These are phyloP conservation scores for Radiomyces spectabilis DNA, from an alignment of 192 early-diverging fungal species.

Conservation along the genomic window DNA sequence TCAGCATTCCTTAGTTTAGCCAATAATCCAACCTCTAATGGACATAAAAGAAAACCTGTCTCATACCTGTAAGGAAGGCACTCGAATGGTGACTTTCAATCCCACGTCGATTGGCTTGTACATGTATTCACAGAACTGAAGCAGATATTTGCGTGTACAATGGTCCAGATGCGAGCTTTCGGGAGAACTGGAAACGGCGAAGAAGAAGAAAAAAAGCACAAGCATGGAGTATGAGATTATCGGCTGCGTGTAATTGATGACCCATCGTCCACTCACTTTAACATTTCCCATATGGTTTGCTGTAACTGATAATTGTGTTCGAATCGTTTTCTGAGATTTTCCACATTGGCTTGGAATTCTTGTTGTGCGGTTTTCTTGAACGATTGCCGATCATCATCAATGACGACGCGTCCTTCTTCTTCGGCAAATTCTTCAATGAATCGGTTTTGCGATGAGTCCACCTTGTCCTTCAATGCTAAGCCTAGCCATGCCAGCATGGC, in stretches of 20 bases:
- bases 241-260: too few species aligned
- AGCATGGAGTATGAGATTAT: too few species aligned
- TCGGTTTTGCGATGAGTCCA: neutral
- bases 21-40: neutral
- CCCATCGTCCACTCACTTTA: constrained; percentile 13
- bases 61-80: constrained; percentile 21
- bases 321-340: constrained; percentile 18
- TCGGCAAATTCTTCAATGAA: constrained; percentile 39
- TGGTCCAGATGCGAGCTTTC: constrained; percentile 36
- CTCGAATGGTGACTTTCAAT: constrained; percentile 50
- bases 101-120: constrained; percentile 50
- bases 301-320: constrained; percentile 17
- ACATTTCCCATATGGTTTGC: constrained; percentile 17
- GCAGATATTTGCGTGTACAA: constrained; percentile 44
- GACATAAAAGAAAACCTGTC: neutral
- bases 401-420: constrained; percentile 33
- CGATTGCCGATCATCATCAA: constrained; percentile 13
- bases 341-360: constrained; percentile 15
- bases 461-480: constrained; percentile 30
- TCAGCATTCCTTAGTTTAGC: neutral
- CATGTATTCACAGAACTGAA: constrained; percentile 57
- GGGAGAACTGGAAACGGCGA: neutral
- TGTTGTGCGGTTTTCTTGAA: constrained; percentile 13
- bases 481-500: constrained; percentile 38
- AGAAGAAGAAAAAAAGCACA: too few species aligned